Base-by-base conservation (phyloP, 2,329 filamentous ascomycete genomes). In the Claviceps sp. region DNA sequence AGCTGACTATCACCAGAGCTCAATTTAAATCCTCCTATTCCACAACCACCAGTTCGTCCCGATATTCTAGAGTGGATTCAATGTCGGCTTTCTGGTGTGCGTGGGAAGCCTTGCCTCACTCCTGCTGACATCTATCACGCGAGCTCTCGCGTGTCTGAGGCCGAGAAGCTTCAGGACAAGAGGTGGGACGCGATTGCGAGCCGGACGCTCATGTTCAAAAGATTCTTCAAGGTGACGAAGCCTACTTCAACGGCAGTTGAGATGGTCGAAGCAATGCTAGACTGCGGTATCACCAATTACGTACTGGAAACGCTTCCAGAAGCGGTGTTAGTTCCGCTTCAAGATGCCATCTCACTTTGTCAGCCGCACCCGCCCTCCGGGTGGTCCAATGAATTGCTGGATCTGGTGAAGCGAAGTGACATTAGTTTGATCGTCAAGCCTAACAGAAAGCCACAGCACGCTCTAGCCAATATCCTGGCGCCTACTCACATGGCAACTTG, bases 291-390 rank as follows among this genome's bases (percentile, higher is more conserved):
- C 47, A 82, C 77, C 6, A 67, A 69, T 9, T 72, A 77, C 24
- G 71, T 90, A 48, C 75, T 97, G 16, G 87, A 95, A 56, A 89
- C 87, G 0, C 72, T 97, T 1, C 91, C 93, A 1, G 89, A 95
- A 65, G 82, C 87, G 26, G 75, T 96, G n/a, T 77, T 87, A 51
- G 79, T 84, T 2, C 85, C 87, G 0, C 72, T 97, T 14, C 84
- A 85, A 62, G 90, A 97, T 68, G 82, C 85, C 5, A 89, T 97
- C 42, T 79, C 84, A n/a, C 77, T 81, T 56, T 95, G 88, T 57
- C 90, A 95, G 64, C 78, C 82, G n/a, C 79, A 81, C 54, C 91
- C 91, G 18, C 87, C 89, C 9, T 77, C 82, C 0, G 79, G 76
- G 1, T 97, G 91, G 89, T 75, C 79, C 14, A 75, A 76, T 43